These are phyloP conservation scores for Rosa rugosa DNA, from an alignment of 306 rosid species.

Conservation along the genomic window DNA sequence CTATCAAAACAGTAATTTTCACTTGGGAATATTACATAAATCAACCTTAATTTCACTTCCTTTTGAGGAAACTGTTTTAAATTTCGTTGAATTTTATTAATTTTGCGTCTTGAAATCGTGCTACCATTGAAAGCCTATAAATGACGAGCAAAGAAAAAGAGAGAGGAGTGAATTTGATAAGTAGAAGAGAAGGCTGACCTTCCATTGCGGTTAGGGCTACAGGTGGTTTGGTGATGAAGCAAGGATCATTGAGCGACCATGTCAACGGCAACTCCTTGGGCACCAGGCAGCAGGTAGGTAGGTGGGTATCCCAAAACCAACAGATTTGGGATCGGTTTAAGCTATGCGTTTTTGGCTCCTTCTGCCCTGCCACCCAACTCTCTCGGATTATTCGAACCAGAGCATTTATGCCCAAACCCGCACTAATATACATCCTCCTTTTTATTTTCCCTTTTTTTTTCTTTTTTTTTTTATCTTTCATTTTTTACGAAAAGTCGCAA, in stretches of 20 bases:
- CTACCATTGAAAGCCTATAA: neutral
- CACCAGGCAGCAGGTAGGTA: no score
- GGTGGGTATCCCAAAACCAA: neutral
- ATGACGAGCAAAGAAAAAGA: neutral
- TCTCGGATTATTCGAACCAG: neutral
- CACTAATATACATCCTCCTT: neutral
- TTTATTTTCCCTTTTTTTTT: no score
- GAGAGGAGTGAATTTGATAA: neutral
- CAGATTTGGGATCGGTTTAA: neutral
- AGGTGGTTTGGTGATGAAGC: neutral
- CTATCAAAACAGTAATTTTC: neutral
- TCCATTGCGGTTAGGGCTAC: neutral
- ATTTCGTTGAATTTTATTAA: neutral
- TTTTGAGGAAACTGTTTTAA: neutral
- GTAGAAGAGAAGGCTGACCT: constrained; percentile 1
- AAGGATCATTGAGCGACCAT: neutral
- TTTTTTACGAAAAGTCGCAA: no score
- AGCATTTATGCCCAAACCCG: neutral
- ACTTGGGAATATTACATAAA: neutral
- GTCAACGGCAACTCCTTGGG: neutral
- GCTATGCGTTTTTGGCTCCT: neutral
- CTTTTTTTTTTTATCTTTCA: no score
- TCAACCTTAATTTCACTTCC: neutral
- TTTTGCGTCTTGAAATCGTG: neutral
- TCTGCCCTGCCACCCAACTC: neutral